Base-by-base conservation (phyloP, 768 basidiomycete genomes). In the Tricholoma saponaceum region DNA sequence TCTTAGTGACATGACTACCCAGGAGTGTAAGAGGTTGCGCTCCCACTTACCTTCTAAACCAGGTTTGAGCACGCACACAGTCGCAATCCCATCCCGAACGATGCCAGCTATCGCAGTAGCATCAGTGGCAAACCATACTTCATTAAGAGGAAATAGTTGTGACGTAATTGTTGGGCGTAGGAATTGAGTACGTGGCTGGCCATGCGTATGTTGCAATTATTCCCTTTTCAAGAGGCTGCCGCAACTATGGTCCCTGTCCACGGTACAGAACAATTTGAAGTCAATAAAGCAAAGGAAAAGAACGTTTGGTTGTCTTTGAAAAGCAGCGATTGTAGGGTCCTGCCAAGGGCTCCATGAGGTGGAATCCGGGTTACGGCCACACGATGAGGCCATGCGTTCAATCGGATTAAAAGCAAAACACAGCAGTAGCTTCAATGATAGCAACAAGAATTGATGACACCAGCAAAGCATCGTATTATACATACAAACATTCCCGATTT, bases 151-250 rank as follows among this genome's bases (percentile, higher is more conserved):
- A 18, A 5, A 57, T 16, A 28, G 56, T 18, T 39, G 30, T 33
- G 37, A 51, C n/a, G 26, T 57, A 20, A 28, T 51, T 37, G 32
- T 57, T 25, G 50, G 56, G 5, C 56, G 43, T 28, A 22, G 39
- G 12, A 51, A 28, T 57, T 20, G 26, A 35, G 50, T 57, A 43
- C 32, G 49, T 33, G 25, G 33, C 12, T 49, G n/a, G 13, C 26
- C 25, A 12, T 18, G 2, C 7, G 5, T 23, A 16, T 46, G 1
- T 7, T 30, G 18, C 18, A 20, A 16, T 7, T 28, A 9, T 23
- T 32, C 13, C 22, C 41, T 26, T 32, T 28, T 43, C 26, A 18
- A 55, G 54, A 14, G 13, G n/a, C 16, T 43, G 14, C 54, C 54
- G 5, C 54, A 32, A 20, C n/a, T 55, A 14, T 55, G 54, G 54